Conservation (phyloP, 768 basidiomycete genomes). For the Zangia roseola region DNA sequence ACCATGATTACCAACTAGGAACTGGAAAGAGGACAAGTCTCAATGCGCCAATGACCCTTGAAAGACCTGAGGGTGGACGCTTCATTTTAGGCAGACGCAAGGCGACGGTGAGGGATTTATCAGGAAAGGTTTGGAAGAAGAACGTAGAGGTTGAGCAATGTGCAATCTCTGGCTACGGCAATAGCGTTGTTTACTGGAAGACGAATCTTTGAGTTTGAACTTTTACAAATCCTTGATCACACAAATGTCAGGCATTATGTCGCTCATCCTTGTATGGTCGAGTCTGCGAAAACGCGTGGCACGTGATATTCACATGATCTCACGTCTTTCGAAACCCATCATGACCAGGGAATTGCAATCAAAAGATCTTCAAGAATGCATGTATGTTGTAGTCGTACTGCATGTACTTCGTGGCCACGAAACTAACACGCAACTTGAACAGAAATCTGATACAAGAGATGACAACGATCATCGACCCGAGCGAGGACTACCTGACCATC, state of each 20-base stretch:
- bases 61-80: slow-evolving; percentile 50
- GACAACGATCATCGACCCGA: slow-evolving; percentile 71
- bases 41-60: slow-evolving; percentile 51
- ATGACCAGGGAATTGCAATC: slow-evolving; percentile 32
- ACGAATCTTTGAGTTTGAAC: slow-evolving; percentile 26
- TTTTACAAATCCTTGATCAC: not conserved
- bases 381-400: slow-evolving; percentile 14
- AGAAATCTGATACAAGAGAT: slow-evolving; percentile 72
- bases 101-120: slow-evolving; percentile 57
- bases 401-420: not conserved
- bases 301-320: slow-evolving; percentile 21
- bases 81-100: slow-evolving; percentile 55
- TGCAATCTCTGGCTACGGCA: slow-evolving; percentile 60
- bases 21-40: slow-evolving; percentile 66
- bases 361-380: slow-evolving; percentile 36
- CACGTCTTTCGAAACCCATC: not conserved
- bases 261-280: no score
- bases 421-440: slow-evolving; percentile 7
- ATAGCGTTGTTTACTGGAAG: slow-evolving; percentile 72
- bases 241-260: no score
- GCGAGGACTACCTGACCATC: slow-evolving; percentile 76
- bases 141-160: slow-evolving; percentile 64
- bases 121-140: slow-evolving; percentile 58
- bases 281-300: slow-evolving; percentile 4
- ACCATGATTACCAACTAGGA: slow-evolving; percentile 72